These are phyloP conservation scores for Aechmea fasciata DNA, from an alignment of 176 grass and related monocot species.

Conservation along the genomic window DNA sequence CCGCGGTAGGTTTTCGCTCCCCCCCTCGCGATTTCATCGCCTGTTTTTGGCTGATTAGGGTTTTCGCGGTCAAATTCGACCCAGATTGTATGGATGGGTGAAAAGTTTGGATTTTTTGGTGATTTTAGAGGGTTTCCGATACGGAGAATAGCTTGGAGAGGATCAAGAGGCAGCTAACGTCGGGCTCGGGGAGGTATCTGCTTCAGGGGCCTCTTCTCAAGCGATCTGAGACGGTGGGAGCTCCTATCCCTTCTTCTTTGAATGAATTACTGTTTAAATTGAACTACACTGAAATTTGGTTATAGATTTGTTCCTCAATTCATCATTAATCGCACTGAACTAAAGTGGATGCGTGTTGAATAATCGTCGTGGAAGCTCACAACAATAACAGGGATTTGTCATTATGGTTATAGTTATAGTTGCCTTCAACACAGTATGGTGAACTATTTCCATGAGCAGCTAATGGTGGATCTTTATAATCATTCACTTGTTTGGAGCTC, in stretches of 20 bases:
- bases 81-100: slow-evolving; percentile 6
- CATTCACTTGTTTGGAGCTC: background rate
- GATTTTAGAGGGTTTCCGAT: slow-evolving; percentile 34
- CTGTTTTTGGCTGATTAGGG: background rate
- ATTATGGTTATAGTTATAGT: background rate
- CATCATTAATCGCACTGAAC: no score
- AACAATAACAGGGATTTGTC: background rate
- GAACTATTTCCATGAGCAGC: no score
- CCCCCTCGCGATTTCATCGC: background rate
- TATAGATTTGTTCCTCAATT: no score
- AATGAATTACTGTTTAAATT: slow-evolving; percentile 1
- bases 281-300: no score
- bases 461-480: no score
- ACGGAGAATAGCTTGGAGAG: slow-evolving; percentile 79
- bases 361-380: background rate
- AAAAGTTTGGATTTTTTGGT: slow-evolving; percentile 8
- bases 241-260: slow-evolving; percentile 4
- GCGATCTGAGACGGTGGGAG: slow-evolving; percentile 91
- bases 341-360: slow-evolving; percentile 5
- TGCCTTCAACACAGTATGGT: background rate
- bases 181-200: slow-evolving; percentile 75
- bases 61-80: background rate
- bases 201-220: slow-evolving; percentile 87
- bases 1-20: background rate
- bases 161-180: slow-evolving; percentile 84